Base-by-base conservation (phyloP, 495 filamentous ascomycete species). In the Evernia prunastri region DNA sequence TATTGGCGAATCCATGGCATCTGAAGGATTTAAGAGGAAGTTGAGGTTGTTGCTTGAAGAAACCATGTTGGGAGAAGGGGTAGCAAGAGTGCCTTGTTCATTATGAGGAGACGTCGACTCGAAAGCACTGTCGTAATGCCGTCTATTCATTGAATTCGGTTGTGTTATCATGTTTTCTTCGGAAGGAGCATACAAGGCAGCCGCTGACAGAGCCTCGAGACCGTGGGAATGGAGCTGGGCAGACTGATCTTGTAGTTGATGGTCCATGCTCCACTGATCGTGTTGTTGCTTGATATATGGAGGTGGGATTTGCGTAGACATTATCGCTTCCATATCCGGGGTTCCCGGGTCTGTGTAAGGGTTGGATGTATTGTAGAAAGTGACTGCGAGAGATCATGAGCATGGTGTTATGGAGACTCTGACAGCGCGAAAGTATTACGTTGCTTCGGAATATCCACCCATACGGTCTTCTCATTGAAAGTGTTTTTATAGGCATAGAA, bases 401-500 rank as follows among this genome's bases (percentile, higher is more conserved):
- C 25, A 54, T 58, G 12, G 13, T 33, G n/a, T 59, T 36, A 33
- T 12, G 12, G 27, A 47, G 3, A 2, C 12, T 11, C 18, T 3
- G 12, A 20, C 17, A 10, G 39, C 36, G 25, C 49, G 27, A 15
- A 36, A 58, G 39, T 47, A 69, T 42, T 74, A 81, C 80, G 76
- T 60, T 83, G 73, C 67, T 82, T 84, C 9, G 86, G 86, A 56
- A 87, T 78, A 63, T 86, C 82, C 31, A 89, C 72, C 86, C 86
- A 89, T 8, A 82, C 75, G 51, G 78, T 84, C 66, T 82, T 77
- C 63, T 82, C 78, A 60, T 81, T 78, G 67, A 89, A 89, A 4
- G 85, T 86, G 70, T 89, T 84, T 69, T 82, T 85, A 70, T 89
- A 89, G 37, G 82, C 84, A 70, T 86, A 89, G 70, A 87, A 89